Evolutionary conservation across 768 basidiomycete species (phyloP).

Genomic region (Russula sp.): DNA sequence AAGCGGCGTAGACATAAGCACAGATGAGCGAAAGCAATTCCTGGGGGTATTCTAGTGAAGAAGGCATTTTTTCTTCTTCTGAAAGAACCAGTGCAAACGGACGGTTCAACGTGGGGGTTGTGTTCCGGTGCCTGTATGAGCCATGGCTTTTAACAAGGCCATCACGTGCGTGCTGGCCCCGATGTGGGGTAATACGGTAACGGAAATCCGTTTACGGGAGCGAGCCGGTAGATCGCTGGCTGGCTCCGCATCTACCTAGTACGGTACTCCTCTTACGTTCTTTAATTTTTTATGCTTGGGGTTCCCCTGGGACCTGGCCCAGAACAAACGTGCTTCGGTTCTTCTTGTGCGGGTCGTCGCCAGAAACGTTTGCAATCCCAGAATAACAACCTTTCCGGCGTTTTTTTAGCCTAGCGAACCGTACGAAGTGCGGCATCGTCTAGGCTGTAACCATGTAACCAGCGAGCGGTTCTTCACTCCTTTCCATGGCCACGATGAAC

Average conservation of each 20-base stretch:
- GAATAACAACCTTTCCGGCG: neutral
- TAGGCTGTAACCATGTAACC: neutral
- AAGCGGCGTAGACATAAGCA: slow-evolving; percentile 59
- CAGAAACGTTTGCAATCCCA: neutral
- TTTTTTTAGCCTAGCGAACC: neutral
- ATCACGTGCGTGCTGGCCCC: slow-evolving; percentile 6
- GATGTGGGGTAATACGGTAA: neutral
- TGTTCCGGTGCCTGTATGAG: neutral
- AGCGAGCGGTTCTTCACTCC: neutral
- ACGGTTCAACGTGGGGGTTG: neutral
- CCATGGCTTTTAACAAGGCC: slow-evolving; percentile 8
- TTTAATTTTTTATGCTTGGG: neutral
- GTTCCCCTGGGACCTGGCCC: neutral
- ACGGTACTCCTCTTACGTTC: neutral
- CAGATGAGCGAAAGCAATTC: slow-evolving; percentile 73
- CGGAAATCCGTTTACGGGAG: too few species aligned
- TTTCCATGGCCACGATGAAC: neutral
- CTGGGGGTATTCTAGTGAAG: slow-evolving; percentile 50
- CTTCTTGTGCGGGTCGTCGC: neutral
- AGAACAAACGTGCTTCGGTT: slow-evolving; percentile 18
- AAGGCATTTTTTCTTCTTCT: slow-evolving; percentile 8
- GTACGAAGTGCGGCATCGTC: neutral
- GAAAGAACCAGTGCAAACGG: neutral
- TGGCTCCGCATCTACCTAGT: neutral
- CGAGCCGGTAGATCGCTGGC: neutral